These are phyloP conservation scores for Spinacia oleracea DNA, from an alignment of 179 eudicot species.

Conservation along the genomic window DNA sequence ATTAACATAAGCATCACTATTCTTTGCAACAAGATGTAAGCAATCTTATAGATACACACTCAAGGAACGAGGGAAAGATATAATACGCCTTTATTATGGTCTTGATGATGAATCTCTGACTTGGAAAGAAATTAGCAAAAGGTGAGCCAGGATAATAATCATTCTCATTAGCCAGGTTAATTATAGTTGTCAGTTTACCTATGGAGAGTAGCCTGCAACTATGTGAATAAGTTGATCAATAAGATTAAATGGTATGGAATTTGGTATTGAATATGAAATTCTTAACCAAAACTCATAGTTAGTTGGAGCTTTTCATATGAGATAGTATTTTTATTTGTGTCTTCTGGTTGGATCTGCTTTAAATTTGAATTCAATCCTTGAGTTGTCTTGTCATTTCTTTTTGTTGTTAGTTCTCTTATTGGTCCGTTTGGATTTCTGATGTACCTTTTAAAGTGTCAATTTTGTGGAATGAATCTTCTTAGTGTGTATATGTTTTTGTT, in stretches of 20 bases:
- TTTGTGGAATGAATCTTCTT: not conserved
- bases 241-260: not conserved
- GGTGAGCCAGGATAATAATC: slow-evolving; percentile 40
- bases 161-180: not conserved
- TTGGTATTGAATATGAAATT: not conserved
- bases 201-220: not conserved
- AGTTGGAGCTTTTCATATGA: not conserved
- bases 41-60: slow-evolving; percentile 61
- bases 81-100: slow-evolving; percentile 86
- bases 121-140: slow-evolving; percentile 94
- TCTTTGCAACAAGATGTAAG: slow-evolving; percentile 77
- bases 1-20: not conserved
- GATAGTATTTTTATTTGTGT: not conserved
- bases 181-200: not conserved
- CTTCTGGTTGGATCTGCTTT: not conserved
- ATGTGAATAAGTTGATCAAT: not conserved
- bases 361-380: not conserved
- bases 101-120: slow-evolving; percentile 77
- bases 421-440: not conserved
- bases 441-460: not conserved
- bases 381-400: not conserved
- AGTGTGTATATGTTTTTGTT: not conserved
- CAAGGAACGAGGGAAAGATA: slow-evolving; percentile 67
- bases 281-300: not conserved
- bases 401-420: not conserved